Base-by-base conservation (phyloP, 371 early-diverging fungal species). In the Dinochytrium kinnereticum region DNA sequence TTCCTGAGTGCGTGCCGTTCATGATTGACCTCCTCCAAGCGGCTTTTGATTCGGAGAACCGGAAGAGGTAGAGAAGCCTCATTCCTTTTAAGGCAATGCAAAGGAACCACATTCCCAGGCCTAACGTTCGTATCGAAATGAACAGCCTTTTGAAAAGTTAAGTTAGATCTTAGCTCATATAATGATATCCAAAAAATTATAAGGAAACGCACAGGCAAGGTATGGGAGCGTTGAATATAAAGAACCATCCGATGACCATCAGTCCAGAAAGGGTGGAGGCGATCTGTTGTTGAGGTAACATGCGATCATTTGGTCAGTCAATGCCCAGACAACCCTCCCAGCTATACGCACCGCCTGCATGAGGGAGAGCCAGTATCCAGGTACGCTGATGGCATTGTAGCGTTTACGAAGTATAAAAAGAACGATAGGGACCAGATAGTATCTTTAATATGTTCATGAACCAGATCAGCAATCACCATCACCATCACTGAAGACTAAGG, bases 1-100 rank as follows among this genome's bases (percentile, higher is more conserved):
- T 44, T 13, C 38, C 44, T 17, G 64, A 61, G 64, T 36, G 38
- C 15, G 64, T 38, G 10, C 64, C 64, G 64, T 36, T 31, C 13
- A 17, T 19, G 34, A 38, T 7, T 10, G 36, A 17, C 15, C 64
- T 3, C 10, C 64, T 26, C 36, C 38, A 66, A 5, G 66, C 66
- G 2, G 66, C 66, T 30, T 44, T 38, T 5, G 66, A 66, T 44
- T 66, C 66, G 26, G 66, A 37, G 66, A 66, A 66, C 2, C 66
- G 39, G 66, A 40, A 66, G 66, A 66, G 66, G 44, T 34, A 66
- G 38, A 66, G 38, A 24, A 66, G 44, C 2, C 66, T 39, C 5
- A 44, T 2, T 3, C 66, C 66, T 28, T 66, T 66, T 10, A 66
- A 37, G 28, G 37, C 26, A 30, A 66, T 28, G 66, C 66, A 66